Evolutionary conservation across 139 green algal genomes (phyloP).

Genomic region (Tetradesmus obliquus): DNA sequence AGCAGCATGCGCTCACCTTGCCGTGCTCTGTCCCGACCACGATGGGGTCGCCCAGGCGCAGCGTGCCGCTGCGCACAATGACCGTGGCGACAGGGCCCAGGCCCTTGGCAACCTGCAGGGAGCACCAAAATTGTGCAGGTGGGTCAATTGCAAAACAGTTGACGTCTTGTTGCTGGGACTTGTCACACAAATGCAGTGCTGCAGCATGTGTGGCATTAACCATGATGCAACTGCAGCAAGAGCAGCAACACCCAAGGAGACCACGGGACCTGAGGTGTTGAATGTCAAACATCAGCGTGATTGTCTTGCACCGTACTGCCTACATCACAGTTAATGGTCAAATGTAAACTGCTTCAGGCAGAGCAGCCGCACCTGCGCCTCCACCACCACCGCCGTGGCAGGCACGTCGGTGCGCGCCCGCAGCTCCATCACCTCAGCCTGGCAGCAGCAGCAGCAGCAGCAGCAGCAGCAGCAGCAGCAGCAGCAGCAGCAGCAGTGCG

Average conservation of each 20-base stretch:
- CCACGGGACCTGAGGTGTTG: no score
- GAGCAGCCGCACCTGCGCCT: slow-evolving; percentile 74
- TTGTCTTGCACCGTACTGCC: no score
- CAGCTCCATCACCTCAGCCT: slow-evolving; percentile 91
- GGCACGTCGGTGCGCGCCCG: slow-evolving; percentile 56
- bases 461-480: slow-evolving; percentile 29
- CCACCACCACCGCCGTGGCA: slow-evolving; percentile 84
- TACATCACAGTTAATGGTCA: no score
- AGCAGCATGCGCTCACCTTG: slow-evolving; percentile 45
- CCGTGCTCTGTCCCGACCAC: slow-evolving; percentile 89
- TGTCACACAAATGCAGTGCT: no score
- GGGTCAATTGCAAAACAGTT: no score
- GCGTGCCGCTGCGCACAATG: slow-evolving; percentile 51
- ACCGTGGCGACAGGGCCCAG: slow-evolving; percentile 88
- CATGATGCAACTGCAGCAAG: no score
- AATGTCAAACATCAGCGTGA: no score
- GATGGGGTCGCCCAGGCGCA: slow-evolving; percentile 75
- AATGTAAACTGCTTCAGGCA: background rate
- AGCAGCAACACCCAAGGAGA: no score
- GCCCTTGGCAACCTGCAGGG: slow-evolving; percentile 61
- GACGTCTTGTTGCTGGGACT: no score
- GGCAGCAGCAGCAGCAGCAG: slow-evolving; percentile 4
- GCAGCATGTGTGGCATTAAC: no score
- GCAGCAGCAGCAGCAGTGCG: background rate
- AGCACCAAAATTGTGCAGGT: background rate